A percentile compares a stretch with the other conserved stretches of the same genome.
These are phyloP conservation scores for Thelephora terrestris DNA, from an alignment of 1,284 basidiomycete genomes.

Conservation along the genomic window DNA sequence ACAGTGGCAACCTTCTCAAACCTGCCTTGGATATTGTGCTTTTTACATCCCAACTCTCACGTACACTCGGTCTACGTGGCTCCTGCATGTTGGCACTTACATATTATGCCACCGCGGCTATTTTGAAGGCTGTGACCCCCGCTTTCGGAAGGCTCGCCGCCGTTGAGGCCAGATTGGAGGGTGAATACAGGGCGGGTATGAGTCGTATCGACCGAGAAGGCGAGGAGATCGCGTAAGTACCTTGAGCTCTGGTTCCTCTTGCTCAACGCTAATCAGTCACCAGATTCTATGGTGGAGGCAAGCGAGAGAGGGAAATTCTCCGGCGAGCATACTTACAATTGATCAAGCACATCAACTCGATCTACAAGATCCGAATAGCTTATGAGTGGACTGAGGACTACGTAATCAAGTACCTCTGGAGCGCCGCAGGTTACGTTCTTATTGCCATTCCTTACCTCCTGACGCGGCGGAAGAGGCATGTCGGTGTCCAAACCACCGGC, in stretches of 20 bases:
- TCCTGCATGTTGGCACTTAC: conserved; percentile 75
- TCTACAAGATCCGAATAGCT: conserved; percentile 84
- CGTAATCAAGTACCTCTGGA: conserved; percentile 93
- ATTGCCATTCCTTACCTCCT: conserved; percentile 85
- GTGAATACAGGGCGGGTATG: conserved; percentile 88
- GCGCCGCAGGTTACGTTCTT: conserved; percentile 78
- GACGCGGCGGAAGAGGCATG: conserved; percentile 32
- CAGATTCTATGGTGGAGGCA: conserved; percentile 89
- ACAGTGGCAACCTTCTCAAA: conserved; percentile 61
- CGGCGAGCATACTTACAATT: conserved; percentile 72
- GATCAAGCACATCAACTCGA: conserved; percentile 84
- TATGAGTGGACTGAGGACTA: conserved; percentile 92
- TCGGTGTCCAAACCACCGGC: conserved; percentile 31
- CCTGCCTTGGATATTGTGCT: conserved; percentile 87
- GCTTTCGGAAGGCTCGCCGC: conserved; percentile 91
- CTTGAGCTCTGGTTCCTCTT: background rate
- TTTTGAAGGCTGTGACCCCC: conserved; percentile 82
- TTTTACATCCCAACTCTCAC: conserved; percentile 88
- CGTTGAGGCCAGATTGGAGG: conserved; percentile 78
- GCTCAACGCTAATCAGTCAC: conserved; percentile 5
- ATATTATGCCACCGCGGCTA: conserved; percentile 79
- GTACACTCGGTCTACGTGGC: conserved; percentile 75
- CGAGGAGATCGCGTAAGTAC: conserved; percentile 83
- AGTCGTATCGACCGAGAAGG: conserved; percentile 83
- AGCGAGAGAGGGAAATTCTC: conserved; percentile 78